Evolutionary conservation across 1,284 basidiomycete species (phyloP).

Genomic region (Dichomitus squalens): DNA sequence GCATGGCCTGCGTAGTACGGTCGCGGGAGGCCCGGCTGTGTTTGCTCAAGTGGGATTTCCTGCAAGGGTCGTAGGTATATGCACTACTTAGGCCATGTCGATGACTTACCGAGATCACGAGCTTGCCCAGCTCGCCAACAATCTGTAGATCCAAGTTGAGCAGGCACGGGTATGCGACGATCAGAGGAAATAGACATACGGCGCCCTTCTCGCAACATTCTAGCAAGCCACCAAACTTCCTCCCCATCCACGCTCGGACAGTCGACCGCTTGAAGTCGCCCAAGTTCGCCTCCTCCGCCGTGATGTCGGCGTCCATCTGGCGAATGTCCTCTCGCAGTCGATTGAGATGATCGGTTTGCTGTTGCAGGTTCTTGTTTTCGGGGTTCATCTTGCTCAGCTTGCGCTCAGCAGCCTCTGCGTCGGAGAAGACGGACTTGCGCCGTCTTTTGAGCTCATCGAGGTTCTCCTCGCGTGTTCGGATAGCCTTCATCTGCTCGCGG

Average conservation of each 20-base stretch:
- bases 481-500: conserved; percentile 74
- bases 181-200: conserved; percentile 39
- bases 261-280: conserved; percentile 85
- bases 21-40: conserved; percentile 80
- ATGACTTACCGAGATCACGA: conserved; percentile 65
- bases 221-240: conserved; percentile 87
- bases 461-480: conserved; percentile 84
- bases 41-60: conserved; percentile 83
- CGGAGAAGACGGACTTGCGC: conserved; percentile 65
- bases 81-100: background rate
- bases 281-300: conserved; percentile 81
- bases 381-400: conserved; percentile 91
- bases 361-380: conserved; percentile 84
- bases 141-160: conserved; percentile 50
- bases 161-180: conserved; percentile 10
- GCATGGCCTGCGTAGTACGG: conserved; percentile 70
- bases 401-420: conserved; percentile 88
- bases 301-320: conserved; percentile 79
- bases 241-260: conserved; percentile 72
- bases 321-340: conserved; percentile 80
- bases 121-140: conserved; percentile 80
- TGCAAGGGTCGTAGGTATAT: conserved; percentile 29
- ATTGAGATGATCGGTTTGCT: conserved; percentile 79
- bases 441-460: conserved; percentile 79
- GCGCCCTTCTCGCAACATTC: conserved; percentile 87